Base-by-base conservation (phyloP, 1,284 basidiomycete genomes). In the Cryptococcus sp. region DNA sequence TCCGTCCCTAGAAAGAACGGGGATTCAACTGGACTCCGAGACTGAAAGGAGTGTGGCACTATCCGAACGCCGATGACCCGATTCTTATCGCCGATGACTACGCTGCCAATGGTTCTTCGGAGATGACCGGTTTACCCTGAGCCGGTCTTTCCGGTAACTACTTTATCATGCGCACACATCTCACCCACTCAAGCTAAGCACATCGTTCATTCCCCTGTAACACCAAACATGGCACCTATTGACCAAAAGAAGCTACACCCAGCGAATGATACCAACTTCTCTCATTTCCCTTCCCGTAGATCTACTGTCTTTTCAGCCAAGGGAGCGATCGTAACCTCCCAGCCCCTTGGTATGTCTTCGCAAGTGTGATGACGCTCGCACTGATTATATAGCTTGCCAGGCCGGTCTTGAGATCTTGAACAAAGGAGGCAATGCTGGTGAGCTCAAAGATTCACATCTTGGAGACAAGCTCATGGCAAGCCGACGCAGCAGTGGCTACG, bases 321-420 rank as follows among this genome's bases (percentile, higher is more conserved):
- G 70, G 92, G 91, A 7, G 77, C 93, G 28, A 87, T 96, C 1
- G 82, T 90, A 5, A 86, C 85, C n/a, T 88, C 88, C 18, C 91
- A 97, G 69, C 91, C 93, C 36, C 78, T 96, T 21, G 64, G 64
- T 64, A 54, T 48, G 55, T 49, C 21, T 34, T 21, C n/a, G 7
- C 40, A 37, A 22, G 7, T 16, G 16, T 9, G 11, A 18, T 31
- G 19, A 28, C 28, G 21, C 36, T 24, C 18, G 18, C 5, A 5
- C 14, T 39, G 25, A 9, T 25, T 3, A 2, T 19, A 22, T 37
- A 65, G 93, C 92, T 1, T 83, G 85, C 9, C 85, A 88, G 66
- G 91, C 88, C 7, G 93, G 92, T 0, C 75, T 97, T 39, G 89
- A 93, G 73, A 87, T 97, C 53, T 77, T 97, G 34, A 81, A 85